Evolutionary conservation across 768 basidiomycete species (phyloP).

Genomic region (Albatrellus ellisii): DNA sequence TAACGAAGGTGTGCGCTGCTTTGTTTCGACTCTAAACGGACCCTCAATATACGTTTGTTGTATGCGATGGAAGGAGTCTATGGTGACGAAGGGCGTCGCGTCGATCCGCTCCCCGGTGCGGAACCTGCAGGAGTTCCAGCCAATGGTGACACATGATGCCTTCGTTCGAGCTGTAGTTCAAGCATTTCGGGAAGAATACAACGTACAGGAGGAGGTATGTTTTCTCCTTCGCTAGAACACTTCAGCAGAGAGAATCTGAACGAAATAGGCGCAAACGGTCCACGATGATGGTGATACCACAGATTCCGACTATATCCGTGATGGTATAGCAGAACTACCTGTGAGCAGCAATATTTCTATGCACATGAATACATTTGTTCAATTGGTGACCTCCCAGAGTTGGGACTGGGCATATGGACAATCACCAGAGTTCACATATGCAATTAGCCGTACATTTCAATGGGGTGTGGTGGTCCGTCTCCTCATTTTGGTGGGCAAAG

Average conservation of each 20-base stretch:
- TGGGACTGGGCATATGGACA: slow-evolving; percentile 95
- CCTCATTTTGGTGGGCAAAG: neutral
- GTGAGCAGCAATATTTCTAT: slow-evolving; percentile 35
- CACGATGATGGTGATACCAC: slow-evolving; percentile 32
- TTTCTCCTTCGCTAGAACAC: neutral
- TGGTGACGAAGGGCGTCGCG: slow-evolving; percentile 75
- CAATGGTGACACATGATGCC: slow-evolving; percentile 42
- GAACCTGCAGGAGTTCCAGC: slow-evolving; percentile 52
- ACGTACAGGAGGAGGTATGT: slow-evolving; percentile 22
- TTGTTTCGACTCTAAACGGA: neutral
- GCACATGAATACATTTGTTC: neutral
- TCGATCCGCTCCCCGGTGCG: slow-evolving; percentile 90
- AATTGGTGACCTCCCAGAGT: slow-evolving; percentile 31
- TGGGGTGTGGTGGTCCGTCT: slow-evolving; percentile 30
- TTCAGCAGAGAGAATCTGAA: no score
- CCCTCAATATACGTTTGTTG: neutral
- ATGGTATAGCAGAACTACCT: slow-evolving; percentile 61
- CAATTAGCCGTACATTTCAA: slow-evolving; percentile 23
- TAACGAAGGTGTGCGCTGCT: slow-evolving; percentile 42
- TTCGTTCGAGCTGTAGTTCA: slow-evolving; percentile 59
- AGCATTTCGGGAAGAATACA: slow-evolving; percentile 55
- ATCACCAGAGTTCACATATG: slow-evolving; percentile 85
- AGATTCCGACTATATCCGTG: slow-evolving; percentile 43
- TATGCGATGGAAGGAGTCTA: slow-evolving; percentile 40
- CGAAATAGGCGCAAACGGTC: slow-evolving; percentile 19